Conservation (phyloP, 179 eudicot genomes). For the Silene coronaria region DNA sequence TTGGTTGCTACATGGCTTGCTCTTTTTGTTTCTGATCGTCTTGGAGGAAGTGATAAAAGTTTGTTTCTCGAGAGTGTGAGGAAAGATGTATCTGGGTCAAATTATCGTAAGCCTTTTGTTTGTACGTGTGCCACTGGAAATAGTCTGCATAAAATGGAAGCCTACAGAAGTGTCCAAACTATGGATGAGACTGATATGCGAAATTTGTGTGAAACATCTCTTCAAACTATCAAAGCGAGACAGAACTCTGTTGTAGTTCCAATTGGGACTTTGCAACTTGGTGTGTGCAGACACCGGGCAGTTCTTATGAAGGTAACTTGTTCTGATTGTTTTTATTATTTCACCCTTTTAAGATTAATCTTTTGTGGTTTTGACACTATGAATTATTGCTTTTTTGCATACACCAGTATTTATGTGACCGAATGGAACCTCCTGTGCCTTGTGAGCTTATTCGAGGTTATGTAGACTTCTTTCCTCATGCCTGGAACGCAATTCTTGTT, state of each 20-base stretch:
- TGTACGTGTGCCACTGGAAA: conserved; percentile 85
- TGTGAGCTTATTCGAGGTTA: conserved; percentile 96
- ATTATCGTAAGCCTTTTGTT: conserved; percentile 75
- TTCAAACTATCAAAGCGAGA: conserved; percentile 54
- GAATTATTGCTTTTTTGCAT: conserved; percentile 21
- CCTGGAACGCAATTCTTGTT: conserved; percentile 75
- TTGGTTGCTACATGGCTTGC: conserved; percentile 89
- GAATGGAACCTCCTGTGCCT: conserved; percentile 85
- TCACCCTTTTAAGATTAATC: neutral
- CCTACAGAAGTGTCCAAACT: conserved; percentile 24
- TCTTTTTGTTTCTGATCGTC: conserved; percentile 86
- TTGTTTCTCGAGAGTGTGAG: conserved; percentile 51
- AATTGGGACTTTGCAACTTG: conserved; percentile 75
- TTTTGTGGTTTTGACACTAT: neutral
- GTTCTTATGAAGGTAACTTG: conserved; percentile 71
- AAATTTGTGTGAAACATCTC: conserved; percentile 67
- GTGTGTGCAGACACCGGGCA: conserved; percentile 91
- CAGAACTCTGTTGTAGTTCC: conserved; percentile 69
- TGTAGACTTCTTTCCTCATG: conserved; percentile 86
- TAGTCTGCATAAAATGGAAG: conserved; percentile 30
- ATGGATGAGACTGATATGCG: conserved; percentile 51
- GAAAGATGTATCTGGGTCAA: conserved; percentile 77
- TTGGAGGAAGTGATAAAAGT: conserved; percentile 89
- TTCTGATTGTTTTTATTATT: neutral
- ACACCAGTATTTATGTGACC: conserved; percentile 79